Conservation (phyloP, 257 asterid genomes). For the Knoxia roxburghii region DNA sequence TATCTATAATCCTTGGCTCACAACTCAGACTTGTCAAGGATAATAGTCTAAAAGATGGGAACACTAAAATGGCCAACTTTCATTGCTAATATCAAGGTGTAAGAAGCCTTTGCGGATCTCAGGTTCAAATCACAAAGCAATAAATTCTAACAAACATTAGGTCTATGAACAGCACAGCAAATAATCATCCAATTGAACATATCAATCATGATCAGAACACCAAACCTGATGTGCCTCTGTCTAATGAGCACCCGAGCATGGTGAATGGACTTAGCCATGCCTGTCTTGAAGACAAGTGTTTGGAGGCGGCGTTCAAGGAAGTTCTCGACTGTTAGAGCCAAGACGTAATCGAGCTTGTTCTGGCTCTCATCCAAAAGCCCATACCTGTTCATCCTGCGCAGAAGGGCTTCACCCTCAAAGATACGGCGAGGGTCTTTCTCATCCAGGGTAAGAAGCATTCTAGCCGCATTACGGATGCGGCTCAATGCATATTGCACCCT, state of each 20-base stretch:
- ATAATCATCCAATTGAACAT: not conserved
- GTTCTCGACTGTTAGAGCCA: constrained; percentile 44
- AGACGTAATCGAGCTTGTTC: constrained; percentile 45
- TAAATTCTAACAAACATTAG: not conserved
- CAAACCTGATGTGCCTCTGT: constrained; percentile 47
- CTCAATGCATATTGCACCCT: constrained; percentile 60
- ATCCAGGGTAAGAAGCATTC: constrained; percentile 52
- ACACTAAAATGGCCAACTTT: not conserved
- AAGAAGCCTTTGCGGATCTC: not conserved
- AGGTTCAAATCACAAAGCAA: not conserved
- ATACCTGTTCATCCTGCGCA: constrained; percentile 53
- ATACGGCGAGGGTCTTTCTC: constrained; percentile 68
- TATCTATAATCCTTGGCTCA: not conserved
- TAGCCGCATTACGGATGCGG: constrained; percentile 58
- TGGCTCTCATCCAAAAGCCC: constrained; percentile 44
- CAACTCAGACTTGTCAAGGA: not conserved
- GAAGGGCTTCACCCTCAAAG: constrained; percentile 70
- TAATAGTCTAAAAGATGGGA: not conserved
- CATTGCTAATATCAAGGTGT: not conserved
- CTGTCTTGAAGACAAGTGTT: constrained; percentile 40
- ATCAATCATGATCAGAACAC: not conserved
- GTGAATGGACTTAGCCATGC: constrained; percentile 48
- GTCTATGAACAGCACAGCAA: not conserved
- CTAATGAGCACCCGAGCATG: constrained; percentile 50
- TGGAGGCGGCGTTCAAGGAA: constrained; percentile 44